Base-by-base conservation (phyloP, 768 basidiomycete genomes). In the Cystobasidium onofrii region DNA sequence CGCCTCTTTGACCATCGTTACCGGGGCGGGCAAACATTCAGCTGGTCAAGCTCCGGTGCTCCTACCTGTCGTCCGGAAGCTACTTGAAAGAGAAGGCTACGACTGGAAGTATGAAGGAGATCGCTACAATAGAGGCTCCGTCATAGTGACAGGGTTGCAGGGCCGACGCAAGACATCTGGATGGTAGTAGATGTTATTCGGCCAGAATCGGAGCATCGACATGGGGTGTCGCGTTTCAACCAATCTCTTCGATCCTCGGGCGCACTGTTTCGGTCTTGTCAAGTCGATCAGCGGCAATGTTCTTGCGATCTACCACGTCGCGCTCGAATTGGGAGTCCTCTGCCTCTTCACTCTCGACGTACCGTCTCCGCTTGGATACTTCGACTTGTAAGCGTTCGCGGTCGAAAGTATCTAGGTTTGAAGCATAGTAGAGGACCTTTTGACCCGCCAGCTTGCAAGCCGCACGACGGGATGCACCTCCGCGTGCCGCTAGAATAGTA, bases 21-120 rank as follows among this genome's bases (percentile, higher is more conserved):
- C 77, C 1, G 78, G 78, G 6, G 70, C 76, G 15, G 78, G 78
- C 15, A 74, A 74, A 0, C 78, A 79, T 64, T 78, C 77, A n/a
- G 65, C 61, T 12, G 72, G 73, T 46, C 60, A 75, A 13, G 72
- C 57, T 0, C 73, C 78, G 3, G 55, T 79, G 66, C 72, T 79
- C 36, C 52, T 70, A 0, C 78, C 78, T 2, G 77, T 76, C 25
- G 77, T 79, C 6, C 63, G 65, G 9, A 75, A 75, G 50, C 73
- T 77, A 44, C 74, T 79, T 46, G 78, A 79, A 64, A 41, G 73
- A 27, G 63, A 78, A 31, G 76, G 76, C 10, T 79, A 71, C 31
- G 69, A 71, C 36, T 71, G 43, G 27, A 31, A 44, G 15, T 71
- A 34, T 54, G 69, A 71, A 25, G 69, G 69, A 25, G 69, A 71